These are phyloP conservation scores for Aspergillus sclerotiicarbonarius DNA, from an alignment of 495 filamentous ascomycete genomes.

Conservation along the genomic window DNA sequence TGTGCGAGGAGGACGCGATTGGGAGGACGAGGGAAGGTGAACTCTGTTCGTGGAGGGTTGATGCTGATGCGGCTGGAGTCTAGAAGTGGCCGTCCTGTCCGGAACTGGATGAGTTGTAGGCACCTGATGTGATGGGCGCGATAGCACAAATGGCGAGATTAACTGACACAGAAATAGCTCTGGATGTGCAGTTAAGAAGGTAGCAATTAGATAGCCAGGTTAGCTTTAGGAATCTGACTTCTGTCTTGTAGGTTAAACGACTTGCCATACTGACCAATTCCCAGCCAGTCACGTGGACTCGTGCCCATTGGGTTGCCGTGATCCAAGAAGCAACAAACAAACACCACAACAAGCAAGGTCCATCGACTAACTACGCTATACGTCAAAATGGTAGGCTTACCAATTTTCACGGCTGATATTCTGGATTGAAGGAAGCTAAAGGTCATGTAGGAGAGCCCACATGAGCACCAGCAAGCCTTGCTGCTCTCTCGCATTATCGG, in stretches of 20 bases:
- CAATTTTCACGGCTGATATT: background rate
- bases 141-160: background rate
- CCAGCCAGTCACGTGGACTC: conserved; percentile 4
- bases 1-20: background rate
- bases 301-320: background rate
- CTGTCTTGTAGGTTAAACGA: background rate
- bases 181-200: background rate
- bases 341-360: conserved; percentile 1
- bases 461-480: conserved; percentile 94
- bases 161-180: background rate
- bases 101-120: background rate
- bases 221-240: background rate
- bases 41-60: background rate
- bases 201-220: background rate
- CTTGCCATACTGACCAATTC: background rate
- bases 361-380: background rate
- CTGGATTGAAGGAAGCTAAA: background rate
- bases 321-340: conserved; percentile 15
- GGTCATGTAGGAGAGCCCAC: conserved; percentile 76
- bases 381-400: conserved; percentile 19
- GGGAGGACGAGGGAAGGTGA: background rate
- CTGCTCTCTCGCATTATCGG: conserved; percentile 93
- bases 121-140: background rate
- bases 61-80: background rate
- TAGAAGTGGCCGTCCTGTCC: conserved; percentile 5